These are phyloP conservation scores for Colletotrichum magnum DNA, from an alignment of 2,329 filamentous ascomycete species.

Conservation along the genomic window DNA sequence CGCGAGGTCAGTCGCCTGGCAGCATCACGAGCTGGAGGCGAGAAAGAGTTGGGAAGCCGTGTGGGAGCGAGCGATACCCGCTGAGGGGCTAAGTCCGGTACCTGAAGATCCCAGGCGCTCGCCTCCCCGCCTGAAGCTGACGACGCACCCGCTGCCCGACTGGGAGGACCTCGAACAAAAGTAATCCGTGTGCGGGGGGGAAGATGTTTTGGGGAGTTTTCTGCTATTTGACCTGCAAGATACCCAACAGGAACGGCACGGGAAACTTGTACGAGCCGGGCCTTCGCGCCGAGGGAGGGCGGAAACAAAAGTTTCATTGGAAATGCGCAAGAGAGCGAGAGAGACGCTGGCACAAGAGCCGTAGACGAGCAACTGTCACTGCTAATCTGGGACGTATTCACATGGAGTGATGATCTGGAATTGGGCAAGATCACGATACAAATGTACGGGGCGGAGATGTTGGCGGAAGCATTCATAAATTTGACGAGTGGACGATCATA, in stretches of 20 bases:
- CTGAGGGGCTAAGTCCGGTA: background rate
- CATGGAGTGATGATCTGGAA: too few relatives aligned
- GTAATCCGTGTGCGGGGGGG: background rate
- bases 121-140: constrained; percentile 3
- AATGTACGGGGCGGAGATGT: too few relatives aligned
- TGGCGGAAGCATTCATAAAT: too few relatives aligned
- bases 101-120: background rate
- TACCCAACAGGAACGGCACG: constrained; percentile 17
- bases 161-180: constrained; percentile 7
- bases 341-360: background rate
- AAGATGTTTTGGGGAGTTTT: background rate
- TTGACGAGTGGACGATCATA: background rate
- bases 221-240: constrained; percentile 2
- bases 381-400: background rate
- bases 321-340: background rate
- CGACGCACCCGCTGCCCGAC: background rate
- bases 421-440: too few relatives aligned
- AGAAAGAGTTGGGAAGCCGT: constrained; percentile 29
- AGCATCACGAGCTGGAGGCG: constrained; percentile 21
- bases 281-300: background rate
- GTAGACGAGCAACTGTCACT: background rate
- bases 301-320: background rate
- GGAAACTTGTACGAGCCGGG: background rate
- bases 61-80: constrained; percentile 18
- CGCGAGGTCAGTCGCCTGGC: background rate